Base-by-base conservation (phyloP, 2,329 filamentous ascomycete genomes). In the Hansfordia pulvinata region DNA sequence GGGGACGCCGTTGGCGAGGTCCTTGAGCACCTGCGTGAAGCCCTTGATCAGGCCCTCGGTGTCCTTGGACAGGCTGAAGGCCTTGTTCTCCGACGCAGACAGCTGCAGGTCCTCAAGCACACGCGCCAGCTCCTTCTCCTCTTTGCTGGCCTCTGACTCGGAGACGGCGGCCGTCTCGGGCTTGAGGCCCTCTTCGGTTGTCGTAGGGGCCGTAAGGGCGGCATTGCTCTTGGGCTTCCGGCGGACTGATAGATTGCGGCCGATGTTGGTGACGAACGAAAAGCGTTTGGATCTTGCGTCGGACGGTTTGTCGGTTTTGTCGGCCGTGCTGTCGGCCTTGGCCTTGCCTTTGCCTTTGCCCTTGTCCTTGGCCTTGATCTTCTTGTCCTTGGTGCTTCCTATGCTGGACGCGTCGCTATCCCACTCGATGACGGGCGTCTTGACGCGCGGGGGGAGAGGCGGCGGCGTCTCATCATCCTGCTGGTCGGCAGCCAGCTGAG, bases 11-110 rank as follows among this genome's bases (percentile, higher is more conserved):
- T 85, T 86, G 42, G 90, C 71, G 10, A 94, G 69, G 48, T 98
- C 90, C 47, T 88, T 90, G 45, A 98, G 79, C 18, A 94, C 76
- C 30, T 85, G 63, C 2, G 84, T 92, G 62, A 98, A 98, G 35
- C 76, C 73, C 28, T 74, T 69, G 27, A 93, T 69, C 17, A 93
- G 66, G 35, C 83, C 77, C 34, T 84, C 75, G 0, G 83, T 88
- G 40, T 93, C 85, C 32, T 73, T 69, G n/a, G 81, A 82, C 30
- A 93, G 68, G 9, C 76, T 77, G 50, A 94, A 82, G 33, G 82
- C 82, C 31, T 76, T 77, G 56, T 92, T 90, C 59, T 93, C 86
- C 5, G 34, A 30, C n/a, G 82, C 80, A 5, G 79, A 71, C 17
- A 86, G 71, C 45, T 92, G 86, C 34, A 98, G 67, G 23, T 81